Evolutionary conservation across 2,329 filamentous ascomycete species (phyloP), one percentile per base, ranked within the genome.

Genomic region (Exophiala calicioides): DNA sequence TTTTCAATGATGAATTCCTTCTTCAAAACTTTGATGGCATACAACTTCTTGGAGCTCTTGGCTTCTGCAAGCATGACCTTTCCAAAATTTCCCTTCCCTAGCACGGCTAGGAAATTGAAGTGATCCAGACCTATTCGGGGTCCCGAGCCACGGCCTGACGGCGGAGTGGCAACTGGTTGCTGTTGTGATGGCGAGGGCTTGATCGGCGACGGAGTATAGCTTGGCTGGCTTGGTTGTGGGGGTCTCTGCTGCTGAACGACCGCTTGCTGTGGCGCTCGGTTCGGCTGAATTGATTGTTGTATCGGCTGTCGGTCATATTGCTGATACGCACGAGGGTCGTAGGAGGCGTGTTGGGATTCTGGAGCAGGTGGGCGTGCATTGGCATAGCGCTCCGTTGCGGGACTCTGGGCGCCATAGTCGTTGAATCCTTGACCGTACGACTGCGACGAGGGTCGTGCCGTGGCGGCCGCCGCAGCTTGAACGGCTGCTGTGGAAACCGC

Each of bases 1-100:
- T 98, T 95, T 67, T 98, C 94, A 53, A 98, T 98, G 65, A 98
- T 98, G 68, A 98, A 98, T 68, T 98, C 93, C 74, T 98, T 98
- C 80, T 98, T 98, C 59, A 98, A 74, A 27, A 98, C 93, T 72
- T 98, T 98, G 70, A 98, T 98, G 47, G 93, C 93, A 66, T 97
- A 98, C 5, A 98, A 77, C 67, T 91, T 87, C 68, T 90, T 88
- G 7, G 87, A 84, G 44, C 83, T 84, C 76, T 98, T 98, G 1
- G 93, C 95, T 72, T 98, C 94, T 2, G 93, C 93, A 68, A 98
- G 76, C 93, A 98, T 98, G 71, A 98, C 93, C 72, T 98, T 98
- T 68, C 93, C 93, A 65, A 98, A 98, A 72, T 98, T 98, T 73
- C 93, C 93, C 72, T 98, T 98, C 65, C 93, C 93, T 56, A 98